Base-by-base conservation (phyloP, 345 rosid species). In the Brassica rapa region DNA sequence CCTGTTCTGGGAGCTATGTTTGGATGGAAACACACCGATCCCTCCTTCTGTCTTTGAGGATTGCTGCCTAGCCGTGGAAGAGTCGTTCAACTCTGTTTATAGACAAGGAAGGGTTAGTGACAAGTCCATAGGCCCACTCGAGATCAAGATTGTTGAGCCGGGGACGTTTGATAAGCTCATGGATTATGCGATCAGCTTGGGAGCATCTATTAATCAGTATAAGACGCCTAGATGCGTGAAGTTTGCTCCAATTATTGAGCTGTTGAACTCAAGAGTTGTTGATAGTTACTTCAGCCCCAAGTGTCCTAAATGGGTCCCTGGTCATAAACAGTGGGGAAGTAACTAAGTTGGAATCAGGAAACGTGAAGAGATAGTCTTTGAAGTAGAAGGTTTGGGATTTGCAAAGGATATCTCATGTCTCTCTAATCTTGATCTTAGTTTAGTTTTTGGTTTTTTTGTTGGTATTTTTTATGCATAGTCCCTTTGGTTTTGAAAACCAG, bases 211-310 rank as follows among this genome's bases (percentile, higher is more conserved):
- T 11, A 92, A 92, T 84, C 97, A 94, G 86, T 94, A 94, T 77
- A 94, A 94, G 86, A 89, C 98, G 3, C 97, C 98, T 1, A 87
- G 98, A 77, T 94, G 98, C 49, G 97, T 94, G 79, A 94, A 92
- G 77, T 92, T 88, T 77, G 91, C 87, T 55, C 98, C 98, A 6
- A 90, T 94, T 62, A 80, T 94, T 29, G 97, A 94, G 89, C 87
- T 94, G 16, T 71, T 94, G 85, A 92, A 85, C 89, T 87, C 97
- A 0, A 89, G 90, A 88, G 91, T 83, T 64, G 80, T 82, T 66
- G 84, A 86, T 39, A 77, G 73, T 77, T 92, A 88, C 82, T 88
- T 86, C 64, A 94, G 97, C 80, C 97, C 98, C 4, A 94, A 94
- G 86, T 89, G 95, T 77, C 98, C 97, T 11, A 94, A 88, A 82